Evolutionary conservation across 2,329 filamentous ascomycete species (phyloP).

Genomic region (Magnaporthales sp.): DNA sequence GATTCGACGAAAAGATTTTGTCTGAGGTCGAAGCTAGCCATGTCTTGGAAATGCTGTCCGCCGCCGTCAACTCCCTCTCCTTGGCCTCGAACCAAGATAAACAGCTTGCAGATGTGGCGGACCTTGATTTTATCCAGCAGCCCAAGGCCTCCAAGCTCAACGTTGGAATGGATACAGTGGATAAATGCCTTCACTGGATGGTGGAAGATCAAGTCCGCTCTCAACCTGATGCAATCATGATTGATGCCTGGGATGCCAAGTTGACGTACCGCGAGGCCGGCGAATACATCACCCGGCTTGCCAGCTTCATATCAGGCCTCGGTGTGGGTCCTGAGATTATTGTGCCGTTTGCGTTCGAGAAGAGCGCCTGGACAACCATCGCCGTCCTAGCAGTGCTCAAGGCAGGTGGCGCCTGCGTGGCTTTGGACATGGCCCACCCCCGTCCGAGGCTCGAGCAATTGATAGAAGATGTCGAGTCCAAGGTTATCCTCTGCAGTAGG

Average conservation of each 20-base stretch:
- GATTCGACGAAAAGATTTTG: not conserved
- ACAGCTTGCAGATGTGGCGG: not conserved
- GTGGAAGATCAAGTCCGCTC: constrained; percentile 4
- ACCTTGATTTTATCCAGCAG: not conserved
- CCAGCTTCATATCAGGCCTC: not conserved
- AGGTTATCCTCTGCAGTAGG: not conserved
- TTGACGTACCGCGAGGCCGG: constrained; percentile 21
- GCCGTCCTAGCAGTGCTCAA: not conserved
- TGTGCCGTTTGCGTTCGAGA: not conserved
- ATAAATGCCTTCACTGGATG: constrained; percentile 4
- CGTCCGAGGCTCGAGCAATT: not conserved
- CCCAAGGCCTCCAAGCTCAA: not conserved
- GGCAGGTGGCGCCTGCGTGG: not conserved
- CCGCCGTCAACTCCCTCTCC: not conserved
- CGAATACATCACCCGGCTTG: constrained; percentile 27
- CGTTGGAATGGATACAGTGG: not conserved
- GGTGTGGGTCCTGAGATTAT: constrained; percentile 40
- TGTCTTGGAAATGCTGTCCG: not conserved
- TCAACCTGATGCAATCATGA: constrained; percentile 17
- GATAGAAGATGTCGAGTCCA: not conserved
- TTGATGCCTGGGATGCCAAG: constrained; percentile 20
- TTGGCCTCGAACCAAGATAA: not conserved
- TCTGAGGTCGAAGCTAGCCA: not conserved
- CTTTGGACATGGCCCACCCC: not conserved
- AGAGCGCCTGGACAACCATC: not conserved